Conservation (phyloP, 169 alveolate species). For the Eimeria acervulina region DNA sequence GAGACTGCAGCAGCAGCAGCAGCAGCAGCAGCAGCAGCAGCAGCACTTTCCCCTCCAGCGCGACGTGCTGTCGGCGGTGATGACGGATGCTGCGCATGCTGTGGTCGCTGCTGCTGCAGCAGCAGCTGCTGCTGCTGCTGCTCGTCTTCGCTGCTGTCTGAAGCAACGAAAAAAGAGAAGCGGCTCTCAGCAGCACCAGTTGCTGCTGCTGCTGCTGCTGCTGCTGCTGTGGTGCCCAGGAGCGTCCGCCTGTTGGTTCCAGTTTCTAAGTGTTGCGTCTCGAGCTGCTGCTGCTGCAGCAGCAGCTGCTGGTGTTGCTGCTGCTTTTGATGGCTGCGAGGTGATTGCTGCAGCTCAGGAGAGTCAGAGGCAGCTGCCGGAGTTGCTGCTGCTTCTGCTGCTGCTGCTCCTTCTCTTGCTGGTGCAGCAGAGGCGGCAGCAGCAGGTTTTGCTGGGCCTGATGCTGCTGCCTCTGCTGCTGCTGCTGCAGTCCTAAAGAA, state of each 20-base stretch:
- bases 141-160: conserved; percentile 49
- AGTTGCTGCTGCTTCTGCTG: conserved; percentile 38
- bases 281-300: conserved; percentile 12
- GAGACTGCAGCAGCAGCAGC: conserved; percentile 62
- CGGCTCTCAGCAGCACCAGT: conserved; percentile 55
- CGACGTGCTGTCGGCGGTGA: background rate
- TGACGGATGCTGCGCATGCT: background rate
- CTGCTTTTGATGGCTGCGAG: background rate
- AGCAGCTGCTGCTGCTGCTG: conserved; percentile 36
- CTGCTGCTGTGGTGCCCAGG: background rate
- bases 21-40: conserved; percentile 66
- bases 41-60: background rate
- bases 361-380: background rate
- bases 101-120: conserved; percentile 4
- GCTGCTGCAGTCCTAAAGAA: conserved; percentile 1
- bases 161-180: background rate
- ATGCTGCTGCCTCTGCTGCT: conserved; percentile 3
- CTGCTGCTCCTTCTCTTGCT: conserved; percentile 16
- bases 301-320: conserved; percentile 41
- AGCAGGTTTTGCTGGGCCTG: background rate
- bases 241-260: background rate
- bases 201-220: conserved; percentile 48
- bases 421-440: conserved; percentile 15
- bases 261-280: background rate
- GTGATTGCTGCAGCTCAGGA: conserved; percentile 21